These are phyloP conservation scores for Castanea sativa DNA, from an alignment of 306 rosid genomes.

Conservation along the genomic window DNA sequence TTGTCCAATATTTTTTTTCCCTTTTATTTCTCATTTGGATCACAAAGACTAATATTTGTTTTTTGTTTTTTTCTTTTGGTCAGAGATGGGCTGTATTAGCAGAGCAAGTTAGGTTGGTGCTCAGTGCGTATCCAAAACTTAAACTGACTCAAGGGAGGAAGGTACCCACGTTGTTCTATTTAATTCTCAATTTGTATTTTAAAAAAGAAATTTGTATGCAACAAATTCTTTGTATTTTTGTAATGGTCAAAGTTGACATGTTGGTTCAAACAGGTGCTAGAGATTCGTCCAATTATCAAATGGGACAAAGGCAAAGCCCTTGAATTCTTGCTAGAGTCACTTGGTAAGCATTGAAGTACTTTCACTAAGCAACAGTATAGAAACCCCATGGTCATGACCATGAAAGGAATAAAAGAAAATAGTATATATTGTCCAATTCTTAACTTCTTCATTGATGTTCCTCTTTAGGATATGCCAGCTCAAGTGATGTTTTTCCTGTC, in stretches of 20 bases:
- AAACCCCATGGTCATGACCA: not conserved
- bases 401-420: no score
- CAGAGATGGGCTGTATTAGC: slow-evolving; percentile 81
- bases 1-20: not conserved
- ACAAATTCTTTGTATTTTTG: not conserved
- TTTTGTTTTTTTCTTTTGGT: not conserved
- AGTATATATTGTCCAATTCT: slow-evolving; percentile 1
- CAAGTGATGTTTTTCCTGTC: slow-evolving; percentile 65
- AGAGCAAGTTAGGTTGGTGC: slow-evolving; percentile 67
- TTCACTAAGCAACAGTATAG: not conserved
- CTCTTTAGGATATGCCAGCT: slow-evolving; percentile 62
- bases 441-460: not conserved
- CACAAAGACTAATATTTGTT: not conserved
- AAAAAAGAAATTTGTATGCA: not conserved
- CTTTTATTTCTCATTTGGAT: not conserved
- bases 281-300: slow-evolving; percentile 87
- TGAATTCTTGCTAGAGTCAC: slow-evolving; percentile 70
- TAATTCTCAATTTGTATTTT: not conserved
- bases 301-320: slow-evolving; percentile 99
- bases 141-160: slow-evolving; percentile 76
- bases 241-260: not conserved
- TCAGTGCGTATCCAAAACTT: slow-evolving; percentile 72
- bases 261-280: slow-evolving; percentile 44
- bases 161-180: slow-evolving; percentile 20
- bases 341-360: slow-evolving; percentile 43